Evolutionary conservation across 108 stramenopile genomes (phyloP).

Genomic region (Aurantiochytrium sp.): DNA sequence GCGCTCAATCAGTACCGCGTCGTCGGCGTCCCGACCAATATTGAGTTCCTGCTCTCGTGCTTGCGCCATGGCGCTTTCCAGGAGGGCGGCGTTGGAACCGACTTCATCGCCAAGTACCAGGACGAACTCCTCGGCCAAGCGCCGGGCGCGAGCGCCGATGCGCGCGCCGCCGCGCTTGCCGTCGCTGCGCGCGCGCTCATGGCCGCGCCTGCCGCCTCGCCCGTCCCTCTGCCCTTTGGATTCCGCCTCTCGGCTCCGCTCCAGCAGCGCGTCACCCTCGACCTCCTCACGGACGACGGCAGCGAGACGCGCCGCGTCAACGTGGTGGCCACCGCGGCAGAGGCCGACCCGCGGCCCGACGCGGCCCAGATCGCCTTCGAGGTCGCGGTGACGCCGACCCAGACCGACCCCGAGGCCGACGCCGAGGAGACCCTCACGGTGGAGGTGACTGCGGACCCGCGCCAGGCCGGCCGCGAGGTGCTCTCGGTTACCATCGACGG

Average conservation of each 20-base stretch:
- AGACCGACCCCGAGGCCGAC: background rate
- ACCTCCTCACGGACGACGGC: background rate
- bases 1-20: conserved; percentile 68
- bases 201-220: background rate
- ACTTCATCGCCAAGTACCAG: conserved; percentile 66
- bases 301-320: background rate
- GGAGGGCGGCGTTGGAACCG: conserved; percentile 69
- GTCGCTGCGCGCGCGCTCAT: background rate
- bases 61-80: conserved; percentile 66
- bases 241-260: background rate
- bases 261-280: background rate
- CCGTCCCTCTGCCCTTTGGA: background rate
- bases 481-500: background rate
- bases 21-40: conserved; percentile 77
- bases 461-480: background rate
- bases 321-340: background rate
- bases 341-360: background rate
- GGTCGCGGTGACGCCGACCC: background rate
- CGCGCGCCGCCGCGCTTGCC: background rate
- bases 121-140: conserved; percentile 41
- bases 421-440: background rate
- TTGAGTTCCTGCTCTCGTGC: conserved; percentile 72
- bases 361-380: background rate
- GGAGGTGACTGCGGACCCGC: background rate
- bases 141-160: conserved; percentile 22